Base-by-base conservation (phyloP, 2,329 filamentous ascomycete genomes). In the Mariannaea elegans region DNA sequence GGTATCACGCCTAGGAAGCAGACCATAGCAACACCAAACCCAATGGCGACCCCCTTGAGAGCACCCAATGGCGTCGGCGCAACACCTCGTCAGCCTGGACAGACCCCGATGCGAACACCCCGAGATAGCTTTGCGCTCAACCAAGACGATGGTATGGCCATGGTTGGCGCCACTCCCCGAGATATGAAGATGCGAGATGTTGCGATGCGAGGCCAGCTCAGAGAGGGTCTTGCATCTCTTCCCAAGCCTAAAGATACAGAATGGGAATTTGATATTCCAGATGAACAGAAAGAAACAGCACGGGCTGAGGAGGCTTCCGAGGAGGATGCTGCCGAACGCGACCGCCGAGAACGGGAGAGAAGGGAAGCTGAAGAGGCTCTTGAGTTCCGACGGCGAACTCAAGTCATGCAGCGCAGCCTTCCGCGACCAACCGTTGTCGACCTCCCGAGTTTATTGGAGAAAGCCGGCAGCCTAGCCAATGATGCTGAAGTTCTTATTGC, bases 241-340 rank as follows among this genome's bases (percentile, higher is more conserved):
- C 95, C 95, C 1, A 96, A 92, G 72, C 95, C 95, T 1, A 97
- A 97, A 72, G 93, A 97, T 72, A 90, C 88, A 0, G 94, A 97
- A 66, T 98, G 92, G 90, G 95, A 98, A 67, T 87, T 98, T 44
- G 94, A 97, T 73, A 80, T 97, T 31, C 94, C 94, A 0, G 93
- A 96, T 38, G 93, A 97, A 64, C 84, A 90, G 64, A 81, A 85
- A 62, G 92, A 95, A 67, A 71, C 79, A 3, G 76, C 62, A 23
- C 69, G 72, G n/a, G 68, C 73, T 2, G 77, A 77, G 4, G 79
- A 83, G 21, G 82, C 87, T 52, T 70, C 84, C 10, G 85, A 85
- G 53, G 83, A 85, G 66, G 83, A 85, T 64, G 81, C 82, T 4
- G 93, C 91, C 14, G 88, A 94, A 65, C 87, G 91, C 32, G 95